phyloP scores from a whole-genome alignment of 2,329 filamentous ascomycete species.

The Cladosporium austrohemisphaericum region DNA sequence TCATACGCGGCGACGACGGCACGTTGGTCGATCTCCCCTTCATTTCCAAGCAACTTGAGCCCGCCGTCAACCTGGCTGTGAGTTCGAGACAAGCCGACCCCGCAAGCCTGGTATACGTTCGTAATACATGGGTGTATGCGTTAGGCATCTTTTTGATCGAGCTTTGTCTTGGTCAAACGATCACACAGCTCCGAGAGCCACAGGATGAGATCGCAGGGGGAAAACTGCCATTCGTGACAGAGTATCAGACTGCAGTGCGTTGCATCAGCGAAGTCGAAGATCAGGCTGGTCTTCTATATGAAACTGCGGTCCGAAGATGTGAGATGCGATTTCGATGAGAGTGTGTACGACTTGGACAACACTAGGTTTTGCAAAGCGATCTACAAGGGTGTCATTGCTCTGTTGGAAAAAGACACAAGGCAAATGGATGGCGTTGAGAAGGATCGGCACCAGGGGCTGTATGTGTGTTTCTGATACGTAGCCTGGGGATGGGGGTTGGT shows the following conservation, averaged over 20 bases:
- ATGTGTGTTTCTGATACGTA: background rate
- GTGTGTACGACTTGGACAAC: background rate
- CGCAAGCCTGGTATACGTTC: too few relatives aligned
- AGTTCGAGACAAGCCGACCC: too few relatives aligned
- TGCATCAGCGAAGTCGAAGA: background rate
- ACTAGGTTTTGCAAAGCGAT: background rate
- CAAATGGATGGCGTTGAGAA: background rate
- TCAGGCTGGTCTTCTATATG: background rate
- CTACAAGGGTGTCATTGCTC: background rate
- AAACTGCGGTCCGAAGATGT: background rate
- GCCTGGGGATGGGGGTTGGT: too few relatives aligned
- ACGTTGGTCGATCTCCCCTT: background rate
- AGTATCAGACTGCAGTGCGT: background rate
- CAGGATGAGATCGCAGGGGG: background rate
- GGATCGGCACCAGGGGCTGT: background rate
- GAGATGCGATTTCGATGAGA: background rate
- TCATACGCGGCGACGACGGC: background rate
- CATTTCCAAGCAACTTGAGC: background rate
- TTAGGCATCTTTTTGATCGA: background rate
- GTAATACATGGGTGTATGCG: too few relatives aligned
- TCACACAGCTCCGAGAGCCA: background rate
- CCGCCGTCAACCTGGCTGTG: too few relatives aligned
- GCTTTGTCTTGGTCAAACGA: background rate
- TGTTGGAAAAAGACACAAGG: background rate
- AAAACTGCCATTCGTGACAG: background rate